Evolutionary conservation across 371 early-diverging fungal species (phyloP).

Genomic region (Parasitella parasitica): DNA sequence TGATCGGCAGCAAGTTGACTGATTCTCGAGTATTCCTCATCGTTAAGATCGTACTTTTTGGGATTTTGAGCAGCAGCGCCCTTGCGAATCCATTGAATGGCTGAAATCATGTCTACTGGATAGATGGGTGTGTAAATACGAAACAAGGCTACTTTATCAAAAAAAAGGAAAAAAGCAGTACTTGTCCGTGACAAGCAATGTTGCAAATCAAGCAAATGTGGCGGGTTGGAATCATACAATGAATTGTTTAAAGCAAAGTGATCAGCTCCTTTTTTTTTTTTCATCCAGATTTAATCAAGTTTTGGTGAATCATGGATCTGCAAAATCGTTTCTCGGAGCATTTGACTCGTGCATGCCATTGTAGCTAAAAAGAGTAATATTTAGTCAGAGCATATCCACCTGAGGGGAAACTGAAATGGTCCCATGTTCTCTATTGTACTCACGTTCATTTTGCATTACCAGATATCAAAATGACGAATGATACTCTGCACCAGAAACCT

Average conservation of each 20-base stretch:
- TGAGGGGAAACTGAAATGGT: neutral
- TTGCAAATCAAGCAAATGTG: neutral
- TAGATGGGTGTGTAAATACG: neutral
- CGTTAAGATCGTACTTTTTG: conserved; percentile 75
- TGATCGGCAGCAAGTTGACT: conserved; percentile 68
- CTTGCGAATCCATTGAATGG: conserved; percentile 84
- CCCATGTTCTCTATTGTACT: neutral
- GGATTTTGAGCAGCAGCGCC: conserved; percentile 85
- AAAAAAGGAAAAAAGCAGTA: conserved; percentile 6
- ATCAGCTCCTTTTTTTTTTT: neutral
- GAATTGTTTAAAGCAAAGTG: neutral
- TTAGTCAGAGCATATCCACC: neutral
- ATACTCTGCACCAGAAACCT: neutral
- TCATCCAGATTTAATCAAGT: neutral
- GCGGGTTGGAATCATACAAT: neutral
- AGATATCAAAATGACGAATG: neutral
- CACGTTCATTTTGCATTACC: neutral
- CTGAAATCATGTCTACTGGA: conserved; percentile 66
- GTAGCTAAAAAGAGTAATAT: no score
- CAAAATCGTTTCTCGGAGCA: neutral
- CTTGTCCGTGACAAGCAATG: neutral
- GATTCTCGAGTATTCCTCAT: conserved; percentile 85
- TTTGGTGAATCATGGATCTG: no score
- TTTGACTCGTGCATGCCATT: neutral
- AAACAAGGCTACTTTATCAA: neutral